Conservation (phyloP, 352 stramenopile species). For the Phytophthora agathidicida region DNA sequence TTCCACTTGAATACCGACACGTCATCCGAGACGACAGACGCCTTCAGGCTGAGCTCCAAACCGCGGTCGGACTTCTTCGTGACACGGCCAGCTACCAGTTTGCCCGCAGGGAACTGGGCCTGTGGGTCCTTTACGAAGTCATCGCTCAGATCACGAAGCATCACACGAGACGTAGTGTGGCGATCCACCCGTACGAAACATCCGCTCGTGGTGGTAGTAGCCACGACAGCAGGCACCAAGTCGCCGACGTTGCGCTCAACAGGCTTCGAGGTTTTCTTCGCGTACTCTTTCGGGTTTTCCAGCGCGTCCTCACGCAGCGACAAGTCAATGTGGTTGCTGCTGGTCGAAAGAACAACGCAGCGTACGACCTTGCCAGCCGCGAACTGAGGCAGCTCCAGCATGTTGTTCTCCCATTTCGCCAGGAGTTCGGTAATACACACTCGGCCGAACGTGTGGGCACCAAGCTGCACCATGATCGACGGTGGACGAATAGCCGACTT, state of each 20-base stretch:
- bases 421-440: conserved; percentile 85
- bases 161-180: conserved; percentile 86
- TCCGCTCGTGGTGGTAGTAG: conserved; percentile 91
- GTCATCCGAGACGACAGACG: conserved; percentile 92
- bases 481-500: conserved; percentile 76
- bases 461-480: conserved; percentile 88
- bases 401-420: conserved; percentile 69
- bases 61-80: conserved; percentile 85
- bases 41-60: conserved; percentile 94
- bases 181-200: conserved; percentile 95
- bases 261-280: conserved; percentile 40
- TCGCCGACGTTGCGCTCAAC: conserved; percentile 67
- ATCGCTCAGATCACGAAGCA: conserved; percentile 96
- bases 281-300: conserved; percentile 57
- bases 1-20: conserved; percentile 86
- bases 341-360: conserved; percentile 72
- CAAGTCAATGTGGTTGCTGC: conserved; percentile 66
- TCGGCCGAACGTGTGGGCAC: conserved; percentile 73
- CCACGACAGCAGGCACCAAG: conserved; percentile 91
- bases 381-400: conserved; percentile 74
- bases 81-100: conserved; percentile 94
- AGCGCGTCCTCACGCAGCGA: conserved; percentile 76
- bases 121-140: conserved; percentile 94
- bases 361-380: conserved; percentile 67
- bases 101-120: conserved; percentile 90